Conservation (phyloP, 1,284 basidiomycete genomes). For the Leccinum proximum region DNA sequence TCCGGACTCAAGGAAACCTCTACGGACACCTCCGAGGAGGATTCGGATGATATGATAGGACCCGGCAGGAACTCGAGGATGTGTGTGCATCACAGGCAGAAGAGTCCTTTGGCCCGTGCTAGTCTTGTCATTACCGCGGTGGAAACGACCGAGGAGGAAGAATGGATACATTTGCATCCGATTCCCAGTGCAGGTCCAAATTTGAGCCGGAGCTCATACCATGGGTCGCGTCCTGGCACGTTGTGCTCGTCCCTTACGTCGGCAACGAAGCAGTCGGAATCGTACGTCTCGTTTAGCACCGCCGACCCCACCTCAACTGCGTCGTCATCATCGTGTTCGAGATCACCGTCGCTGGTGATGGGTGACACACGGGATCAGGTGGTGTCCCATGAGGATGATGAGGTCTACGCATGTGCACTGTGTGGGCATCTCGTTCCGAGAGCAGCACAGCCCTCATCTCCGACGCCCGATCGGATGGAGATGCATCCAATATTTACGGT, state of each 20-base stretch:
- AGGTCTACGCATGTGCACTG: constrained; percentile 9
- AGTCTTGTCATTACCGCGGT: constrained; percentile 1
- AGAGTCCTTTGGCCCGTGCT: constrained; percentile 11
- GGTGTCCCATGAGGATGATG: neutral
- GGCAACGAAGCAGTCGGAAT: constrained; percentile 20
- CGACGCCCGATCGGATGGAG: neutral
- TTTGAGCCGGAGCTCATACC: neutral
- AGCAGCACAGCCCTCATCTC: neutral
- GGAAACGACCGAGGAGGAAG: constrained; percentile 12
- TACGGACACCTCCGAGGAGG: constrained; percentile 22
- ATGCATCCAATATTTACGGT: constrained; percentile 32
- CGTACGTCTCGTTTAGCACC: constrained; percentile 25
- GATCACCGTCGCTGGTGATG: constrained; percentile 9
- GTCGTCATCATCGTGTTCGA: constrained; percentile 14
- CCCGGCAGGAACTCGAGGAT: neutral
- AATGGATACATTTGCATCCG: constrained; percentile 1
- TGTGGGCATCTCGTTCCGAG: constrained; percentile 19
- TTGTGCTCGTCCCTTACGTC: constrained; percentile 20
- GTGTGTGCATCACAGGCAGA: constrained; percentile 9
- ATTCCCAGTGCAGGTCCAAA: constrained; percentile 3
- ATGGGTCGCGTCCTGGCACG: constrained; percentile 20
- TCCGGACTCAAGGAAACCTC: constrained; percentile 23
- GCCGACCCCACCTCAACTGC: constrained; percentile 18
- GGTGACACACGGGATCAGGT: constrained; percentile 4
- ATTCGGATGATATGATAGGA: constrained; percentile 2